A percentile compares a stretch with the other conserved stretches of the same genome.
Conservation (phyloP, 2,329 filamentous ascomycete genomes). For the Diaporthe sp. region DNA sequence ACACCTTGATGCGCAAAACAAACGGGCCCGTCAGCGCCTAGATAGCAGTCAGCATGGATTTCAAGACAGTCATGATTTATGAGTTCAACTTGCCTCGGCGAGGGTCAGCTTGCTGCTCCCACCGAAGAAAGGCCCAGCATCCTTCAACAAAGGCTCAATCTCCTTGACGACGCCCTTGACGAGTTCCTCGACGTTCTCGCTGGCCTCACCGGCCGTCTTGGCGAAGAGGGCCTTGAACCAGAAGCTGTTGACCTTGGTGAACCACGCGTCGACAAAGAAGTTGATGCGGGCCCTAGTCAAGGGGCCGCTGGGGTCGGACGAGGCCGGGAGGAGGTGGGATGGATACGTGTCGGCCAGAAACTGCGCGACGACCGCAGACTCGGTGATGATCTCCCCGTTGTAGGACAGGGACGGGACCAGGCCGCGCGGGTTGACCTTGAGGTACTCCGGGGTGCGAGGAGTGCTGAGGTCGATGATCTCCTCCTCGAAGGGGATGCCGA, state of each 20-base stretch:
- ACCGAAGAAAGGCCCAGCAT: conserved; percentile 70
- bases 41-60: not conserved
- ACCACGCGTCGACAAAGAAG: conserved; percentile 80
- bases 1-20: conserved; percentile 36
- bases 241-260: conserved; percentile 65
- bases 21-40: conserved; percentile 41
- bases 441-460: conserved; percentile 79
- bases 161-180: conserved; percentile 72
- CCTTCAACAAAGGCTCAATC: conserved; percentile 74
- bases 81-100: conserved; percentile 69
- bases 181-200: conserved; percentile 59
- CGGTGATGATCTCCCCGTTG: conserved; percentile 74
- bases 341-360: conserved; percentile 78
- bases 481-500: conserved; percentile 74
- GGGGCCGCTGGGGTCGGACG: conserved; percentile 62
- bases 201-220: conserved; percentile 60
- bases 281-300: conserved; percentile 73
- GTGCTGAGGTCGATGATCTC: conserved; percentile 77
- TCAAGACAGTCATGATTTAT: rapidly evolving
- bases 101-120: conserved; percentile 74
- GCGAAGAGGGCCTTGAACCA: conserved; percentile 60
- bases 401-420: conserved; percentile 78
- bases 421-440: conserved; percentile 82
- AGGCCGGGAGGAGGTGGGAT: conserved; percentile 71
- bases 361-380: conserved; percentile 78